These are phyloP conservation scores for Colletotrichum ledebouriae DNA, from an alignment of 2,329 filamentous ascomycete species.

Conservation along the genomic window DNA sequence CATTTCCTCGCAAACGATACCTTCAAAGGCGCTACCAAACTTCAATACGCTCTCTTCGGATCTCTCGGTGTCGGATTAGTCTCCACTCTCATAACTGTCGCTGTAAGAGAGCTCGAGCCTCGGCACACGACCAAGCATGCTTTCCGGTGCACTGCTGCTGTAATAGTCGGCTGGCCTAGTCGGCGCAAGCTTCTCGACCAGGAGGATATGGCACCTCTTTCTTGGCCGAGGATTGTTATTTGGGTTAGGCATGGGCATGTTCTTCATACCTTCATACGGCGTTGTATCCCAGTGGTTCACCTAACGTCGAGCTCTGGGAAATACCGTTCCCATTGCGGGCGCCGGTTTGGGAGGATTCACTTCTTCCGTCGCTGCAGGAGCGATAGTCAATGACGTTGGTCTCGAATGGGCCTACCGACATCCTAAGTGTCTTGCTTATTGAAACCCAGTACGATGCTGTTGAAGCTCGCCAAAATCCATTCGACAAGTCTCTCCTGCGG, in stretches of 20 bases:
- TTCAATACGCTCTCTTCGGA: constrained; percentile 82
- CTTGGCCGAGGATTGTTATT: constrained; percentile 81
- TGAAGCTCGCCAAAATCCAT: neutral
- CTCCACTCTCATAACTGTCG: constrained; percentile 75
- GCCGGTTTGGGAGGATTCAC: neutral
- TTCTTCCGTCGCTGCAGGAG: neutral
- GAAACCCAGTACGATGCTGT: neutral
- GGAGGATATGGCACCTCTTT: constrained; percentile 80
- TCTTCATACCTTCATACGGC: constrained; percentile 77
- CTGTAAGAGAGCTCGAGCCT: constrained; percentile 62
- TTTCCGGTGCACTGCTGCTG: constrained; percentile 72
- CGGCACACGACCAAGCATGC: constrained; percentile 74
- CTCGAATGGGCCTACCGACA: neutral
- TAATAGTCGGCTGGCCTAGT: constrained; percentile 53
- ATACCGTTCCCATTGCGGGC: constrained; percentile 62
- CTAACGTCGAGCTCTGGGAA: constrained; percentile 75
- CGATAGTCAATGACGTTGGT: neutral
- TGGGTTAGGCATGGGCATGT: constrained; percentile 80
- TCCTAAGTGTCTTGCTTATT: neutral
- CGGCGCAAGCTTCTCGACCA: constrained; percentile 76
- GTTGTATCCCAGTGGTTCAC: constrained; percentile 82
- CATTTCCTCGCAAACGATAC: constrained; percentile 68
- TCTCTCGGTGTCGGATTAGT: constrained; percentile 59
- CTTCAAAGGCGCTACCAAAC: constrained; percentile 72
- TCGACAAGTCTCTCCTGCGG: neutral